Conservation (phyloP, 2,329 filamentous ascomycete species). For the Stachybotrys echinatus region DNA sequence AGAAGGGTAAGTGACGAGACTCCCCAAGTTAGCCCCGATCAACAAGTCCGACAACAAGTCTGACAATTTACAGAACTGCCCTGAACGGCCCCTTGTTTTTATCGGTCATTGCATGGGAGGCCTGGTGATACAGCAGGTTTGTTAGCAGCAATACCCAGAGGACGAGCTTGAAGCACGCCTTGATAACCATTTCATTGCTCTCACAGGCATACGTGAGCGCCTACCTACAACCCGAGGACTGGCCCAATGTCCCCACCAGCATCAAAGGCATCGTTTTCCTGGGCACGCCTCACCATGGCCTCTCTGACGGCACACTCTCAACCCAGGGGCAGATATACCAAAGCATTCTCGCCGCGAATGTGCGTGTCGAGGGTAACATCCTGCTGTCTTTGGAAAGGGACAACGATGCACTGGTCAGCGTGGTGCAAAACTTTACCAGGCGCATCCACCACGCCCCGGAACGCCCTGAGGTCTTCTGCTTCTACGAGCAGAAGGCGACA, state of each 20-base stretch:
- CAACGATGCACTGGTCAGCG: constrained; percentile 1
- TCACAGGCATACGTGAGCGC: not conserved
- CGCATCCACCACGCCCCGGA: not conserved
- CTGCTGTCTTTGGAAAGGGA: constrained; percentile 4
- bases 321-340: constrained; percentile 1
- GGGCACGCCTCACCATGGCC: constrained; percentile 6
- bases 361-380: not conserved
- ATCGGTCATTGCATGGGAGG: constrained; percentile 11
- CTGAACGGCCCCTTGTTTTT: constrained; percentile 6
- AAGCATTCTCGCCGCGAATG: not conserved
- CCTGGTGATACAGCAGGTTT: constrained; percentile 6
- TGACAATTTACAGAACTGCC: not conserved
- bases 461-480: constrained; percentile 1
- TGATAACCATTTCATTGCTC: not conserved
- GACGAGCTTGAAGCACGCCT: not conserved
- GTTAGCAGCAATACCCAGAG: not conserved
- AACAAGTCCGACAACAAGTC: not conserved
- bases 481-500: constrained; percentile 4
- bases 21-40: not conserved
- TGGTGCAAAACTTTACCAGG: constrained; percentile 3
- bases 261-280: constrained; percentile 7
- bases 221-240: not conserved
- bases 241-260: not conserved
- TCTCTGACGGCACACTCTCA: not conserved
- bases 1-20: not conserved